Evolutionary conservation across 306 rosid species (phyloP).

Genomic region (Begonia loranthoides): DNA sequence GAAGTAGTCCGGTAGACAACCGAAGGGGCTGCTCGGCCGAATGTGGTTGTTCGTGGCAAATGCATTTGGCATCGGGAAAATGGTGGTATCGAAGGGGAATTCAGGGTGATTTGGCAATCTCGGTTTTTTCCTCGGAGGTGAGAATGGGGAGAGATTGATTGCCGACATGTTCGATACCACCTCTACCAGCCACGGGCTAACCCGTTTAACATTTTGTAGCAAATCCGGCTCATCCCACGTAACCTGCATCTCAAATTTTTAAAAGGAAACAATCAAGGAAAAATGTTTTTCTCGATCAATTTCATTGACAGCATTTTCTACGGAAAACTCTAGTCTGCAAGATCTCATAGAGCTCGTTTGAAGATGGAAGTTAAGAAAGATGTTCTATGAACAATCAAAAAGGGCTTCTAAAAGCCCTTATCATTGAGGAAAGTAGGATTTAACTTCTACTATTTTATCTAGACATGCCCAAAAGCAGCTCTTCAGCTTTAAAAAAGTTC

Average conservation of each 20-base stretch:
- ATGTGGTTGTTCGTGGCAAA: slow-evolving; percentile 36
- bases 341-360: no score
- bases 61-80: slow-evolving; percentile 30
- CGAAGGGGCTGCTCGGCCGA: slow-evolving; percentile 43
- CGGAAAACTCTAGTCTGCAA: no score
- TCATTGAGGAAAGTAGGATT: no score
- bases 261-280: background rate
- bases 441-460: no score
- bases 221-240: slow-evolving; percentile 93
- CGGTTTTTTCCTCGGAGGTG: slow-evolving; percentile 69
- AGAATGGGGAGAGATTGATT: slow-evolving; percentile 61
- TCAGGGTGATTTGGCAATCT: slow-evolving; percentile 59
- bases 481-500: no score
- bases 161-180: slow-evolving; percentile 66
- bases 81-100: slow-evolving; percentile 44
- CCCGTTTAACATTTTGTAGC: slow-evolving; percentile 79
- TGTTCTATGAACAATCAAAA: no score
- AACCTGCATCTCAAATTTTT: slow-evolving; percentile 34
- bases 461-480: no score
- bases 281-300: no score
- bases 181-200: slow-evolving; percentile 91
- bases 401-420: no score
- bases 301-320: no score
- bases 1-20: slow-evolving; percentile 48
- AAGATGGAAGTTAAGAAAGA: no score